Evolutionary conservation across 2,329 filamentous ascomycete genomes (phyloP).

Genomic region (Aspergillus sp.): DNA sequence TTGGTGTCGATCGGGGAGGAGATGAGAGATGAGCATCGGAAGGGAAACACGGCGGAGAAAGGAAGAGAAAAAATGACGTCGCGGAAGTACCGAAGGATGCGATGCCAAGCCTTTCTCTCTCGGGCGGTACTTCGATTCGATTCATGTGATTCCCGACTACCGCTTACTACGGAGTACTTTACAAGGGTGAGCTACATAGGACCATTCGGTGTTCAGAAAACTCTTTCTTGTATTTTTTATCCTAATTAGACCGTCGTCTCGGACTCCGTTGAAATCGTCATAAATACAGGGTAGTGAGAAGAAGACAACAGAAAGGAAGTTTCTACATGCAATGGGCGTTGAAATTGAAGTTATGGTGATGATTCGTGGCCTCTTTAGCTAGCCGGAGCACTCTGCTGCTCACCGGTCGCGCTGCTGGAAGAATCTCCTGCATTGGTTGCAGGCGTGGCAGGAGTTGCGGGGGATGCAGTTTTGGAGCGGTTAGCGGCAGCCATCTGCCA

Average conservation of each 20-base stretch:
- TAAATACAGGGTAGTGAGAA: conserved; percentile 25
- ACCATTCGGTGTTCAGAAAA: not conserved
- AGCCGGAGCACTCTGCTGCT: conserved; percentile 30
- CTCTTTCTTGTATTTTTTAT: not conserved
- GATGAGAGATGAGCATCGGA: too few relatives aligned
- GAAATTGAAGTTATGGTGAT: not conserved
- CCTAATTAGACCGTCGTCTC: not conserved
- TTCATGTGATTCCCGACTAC: not conserved
- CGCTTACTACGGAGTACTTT: too few relatives aligned
- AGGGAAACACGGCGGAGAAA: not conserved
- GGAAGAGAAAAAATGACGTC: not conserved
- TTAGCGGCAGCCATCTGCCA: conserved; percentile 75
- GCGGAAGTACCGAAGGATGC: not conserved
- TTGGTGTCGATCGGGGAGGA: too few relatives aligned
- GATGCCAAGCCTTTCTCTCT: not conserved
- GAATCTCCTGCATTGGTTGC: conserved; percentile 17
- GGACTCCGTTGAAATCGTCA: conserved; percentile 2
- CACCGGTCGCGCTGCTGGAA: conserved; percentile 20
- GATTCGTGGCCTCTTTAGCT: conserved; percentile 21
- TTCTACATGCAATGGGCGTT: conserved; percentile 8
- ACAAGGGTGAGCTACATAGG: not conserved
- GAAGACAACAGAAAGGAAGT: not conserved
- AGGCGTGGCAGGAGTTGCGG: conserved; percentile 22
- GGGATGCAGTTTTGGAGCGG: conserved; percentile 41
- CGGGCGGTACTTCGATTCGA: not conserved